Percentiles rank a stretch among this genome's conserved stretches.
Evolutionary conservation across 192 early-diverging fungal species (phyloP).

Genomic region (Coemansia sp.): DNA sequence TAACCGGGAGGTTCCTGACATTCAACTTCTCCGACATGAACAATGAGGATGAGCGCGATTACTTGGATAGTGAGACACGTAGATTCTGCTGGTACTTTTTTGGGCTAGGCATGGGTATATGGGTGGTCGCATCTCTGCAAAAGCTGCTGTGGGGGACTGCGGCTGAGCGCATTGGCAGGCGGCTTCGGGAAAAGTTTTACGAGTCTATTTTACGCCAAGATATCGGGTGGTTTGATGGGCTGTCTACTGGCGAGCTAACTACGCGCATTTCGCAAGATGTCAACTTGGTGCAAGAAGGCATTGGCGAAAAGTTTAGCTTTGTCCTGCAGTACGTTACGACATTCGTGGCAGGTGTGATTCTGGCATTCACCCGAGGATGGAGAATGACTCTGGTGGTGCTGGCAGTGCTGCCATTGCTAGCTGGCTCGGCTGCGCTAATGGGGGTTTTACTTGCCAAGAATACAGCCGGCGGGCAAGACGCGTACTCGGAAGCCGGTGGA

Average conservation of each 20-base stretch:
- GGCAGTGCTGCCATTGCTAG: conserved; percentile 73
- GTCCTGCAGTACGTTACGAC: conserved; percentile 61
- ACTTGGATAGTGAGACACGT: conserved; percentile 38
- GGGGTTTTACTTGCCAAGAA: conserved; percentile 53
- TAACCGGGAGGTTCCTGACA: conserved; percentile 23
- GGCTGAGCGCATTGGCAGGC: conserved; percentile 63
- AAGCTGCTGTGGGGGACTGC: conserved; percentile 27
- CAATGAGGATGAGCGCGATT: conserved; percentile 13
- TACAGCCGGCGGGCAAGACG: conserved; percentile 56
- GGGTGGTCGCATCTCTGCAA: conserved; percentile 17
- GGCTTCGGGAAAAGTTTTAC: conserved; percentile 75
- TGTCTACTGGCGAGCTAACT: conserved; percentile 76
- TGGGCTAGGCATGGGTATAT: conserved; percentile 19
- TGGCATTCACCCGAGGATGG: conserved; percentile 82
- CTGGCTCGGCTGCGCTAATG: conserved; percentile 55
- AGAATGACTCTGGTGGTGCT: conserved; percentile 78
- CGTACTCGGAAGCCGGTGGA: conserved; percentile 80
- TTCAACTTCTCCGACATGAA: conserved; percentile 10
- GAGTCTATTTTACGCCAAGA: conserved; percentile 80
- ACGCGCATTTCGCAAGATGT: conserved; percentile 86
- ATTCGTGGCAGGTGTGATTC: conserved; percentile 71
- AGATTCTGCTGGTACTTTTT: conserved; percentile 50
- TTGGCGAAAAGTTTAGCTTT: conserved; percentile 79
- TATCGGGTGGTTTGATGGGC: conserved; percentile 81
- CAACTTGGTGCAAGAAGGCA: conserved; percentile 83